phyloP scores from a whole-genome alignment of 1,284 basidiomycete genomes.

The Sanguinoderma infundibulare region DNA sequence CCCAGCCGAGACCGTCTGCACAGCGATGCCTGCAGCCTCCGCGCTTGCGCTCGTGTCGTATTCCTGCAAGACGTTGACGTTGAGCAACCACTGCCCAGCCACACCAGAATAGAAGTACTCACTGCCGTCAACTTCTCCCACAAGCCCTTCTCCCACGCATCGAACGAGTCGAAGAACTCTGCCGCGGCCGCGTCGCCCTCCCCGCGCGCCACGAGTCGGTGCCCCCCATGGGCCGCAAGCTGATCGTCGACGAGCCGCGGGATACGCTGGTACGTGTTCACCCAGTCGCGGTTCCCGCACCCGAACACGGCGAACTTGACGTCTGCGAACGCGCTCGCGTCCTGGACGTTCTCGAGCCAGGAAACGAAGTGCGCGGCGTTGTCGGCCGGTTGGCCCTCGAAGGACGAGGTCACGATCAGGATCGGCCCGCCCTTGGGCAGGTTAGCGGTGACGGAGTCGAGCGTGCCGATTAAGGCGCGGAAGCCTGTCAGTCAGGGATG shows the following conservation, averaged over 20 bases:
- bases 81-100: neutral
- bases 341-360: constrained; percentile 40
- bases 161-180: constrained; percentile 52
- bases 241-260: constrained; percentile 48
- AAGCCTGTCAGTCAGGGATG: constrained; percentile 38
- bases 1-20: constrained; percentile 42
- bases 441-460: constrained; percentile 45
- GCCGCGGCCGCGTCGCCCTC: constrained; percentile 48
- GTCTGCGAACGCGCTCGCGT: constrained; percentile 33
- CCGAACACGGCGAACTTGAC: constrained; percentile 55
- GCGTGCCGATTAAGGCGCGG: constrained; percentile 42
- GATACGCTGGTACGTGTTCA: constrained; percentile 53
- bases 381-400: constrained; percentile 55
- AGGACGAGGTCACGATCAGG: constrained; percentile 53
- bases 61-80: constrained; percentile 25
- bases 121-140: constrained; percentile 46
- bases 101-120: neutral
- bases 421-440: constrained; percentile 51
- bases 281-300: constrained; percentile 59
- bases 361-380: constrained; percentile 51
- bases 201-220: constrained; percentile 45
- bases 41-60: constrained; percentile 32
- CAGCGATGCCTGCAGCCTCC: constrained; percentile 21
- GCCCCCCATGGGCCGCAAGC: constrained; percentile 43
- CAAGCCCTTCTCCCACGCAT: constrained; percentile 46